These are phyloP conservation scores for Helenozyma rhizophorensis DNA, from an alignment of 805 yeast genomes.

Conservation along the genomic window DNA sequence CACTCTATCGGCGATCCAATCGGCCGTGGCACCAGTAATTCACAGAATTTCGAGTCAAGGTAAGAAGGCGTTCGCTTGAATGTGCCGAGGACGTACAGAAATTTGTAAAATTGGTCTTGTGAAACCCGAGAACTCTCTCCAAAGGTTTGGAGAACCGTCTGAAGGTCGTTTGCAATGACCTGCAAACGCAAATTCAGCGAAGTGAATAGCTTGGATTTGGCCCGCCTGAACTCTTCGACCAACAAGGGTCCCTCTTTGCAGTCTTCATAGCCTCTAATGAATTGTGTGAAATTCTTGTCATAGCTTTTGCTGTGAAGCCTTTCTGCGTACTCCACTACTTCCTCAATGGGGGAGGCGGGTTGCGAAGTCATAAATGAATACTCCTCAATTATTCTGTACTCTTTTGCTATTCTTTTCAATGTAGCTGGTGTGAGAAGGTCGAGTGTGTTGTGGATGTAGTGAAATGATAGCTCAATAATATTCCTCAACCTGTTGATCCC, in stretches of 20 bases:
- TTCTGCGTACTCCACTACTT: conserved; percentile 9
- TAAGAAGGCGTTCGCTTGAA: no score
- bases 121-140: no score
- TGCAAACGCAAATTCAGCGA: not conserved
- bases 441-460: conserved; percentile 17
- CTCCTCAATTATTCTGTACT: conserved; percentile 43
- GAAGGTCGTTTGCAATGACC: conserved; percentile 11
- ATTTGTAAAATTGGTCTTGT: no score
- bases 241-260: no score
- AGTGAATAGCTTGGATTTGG: no score
- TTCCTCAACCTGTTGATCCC: conserved; percentile 38
- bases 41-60: no score
- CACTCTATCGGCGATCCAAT: no score
- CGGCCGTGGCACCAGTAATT: no score
- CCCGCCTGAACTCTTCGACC: no score
- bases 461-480: conserved; percentile 33
- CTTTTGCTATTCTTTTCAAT: conserved; percentile 42
- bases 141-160: conserved; percentile 24
- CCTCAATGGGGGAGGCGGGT: conserved; percentile 12
- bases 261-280: no score
- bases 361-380: conserved; percentile 34
- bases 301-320: conserved; percentile 1
- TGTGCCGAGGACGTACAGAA: no score
- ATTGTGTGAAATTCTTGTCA: not conserved
- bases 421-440: conserved; percentile 5